A percentile compares a stretch with the other conserved stretches of the same genome.
phyloP scores from a whole-genome alignment of 2,329 filamentous ascomycete species.

The Pseudocercospora pini-densiflorae region DNA sequence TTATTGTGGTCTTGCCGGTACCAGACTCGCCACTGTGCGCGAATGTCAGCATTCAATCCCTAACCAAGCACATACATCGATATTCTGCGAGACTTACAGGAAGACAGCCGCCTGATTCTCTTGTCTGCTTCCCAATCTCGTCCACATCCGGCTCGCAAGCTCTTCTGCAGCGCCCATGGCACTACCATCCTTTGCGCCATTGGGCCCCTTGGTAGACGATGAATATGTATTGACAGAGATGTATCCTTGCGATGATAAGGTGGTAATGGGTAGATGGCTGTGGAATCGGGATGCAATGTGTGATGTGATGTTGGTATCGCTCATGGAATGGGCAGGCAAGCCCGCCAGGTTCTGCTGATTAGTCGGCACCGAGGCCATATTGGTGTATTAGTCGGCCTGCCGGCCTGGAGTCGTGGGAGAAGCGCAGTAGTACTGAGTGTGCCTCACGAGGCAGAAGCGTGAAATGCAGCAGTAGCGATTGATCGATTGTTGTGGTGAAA shows the following conservation, averaged over 20 bases:
- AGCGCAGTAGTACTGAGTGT: not conserved
- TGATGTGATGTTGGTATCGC: conserved; percentile 70
- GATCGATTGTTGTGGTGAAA: not conserved
- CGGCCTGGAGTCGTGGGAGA: conserved; percentile 26
- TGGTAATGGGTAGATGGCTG: conserved; percentile 83
- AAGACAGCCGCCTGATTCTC: conserved; percentile 95
- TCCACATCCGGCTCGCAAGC: conserved; percentile 82
- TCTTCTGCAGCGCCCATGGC: conserved; percentile 93
- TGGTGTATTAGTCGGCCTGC: conserved; percentile 29
- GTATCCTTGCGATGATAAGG: conserved; percentile 87
- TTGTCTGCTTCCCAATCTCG: conserved; percentile 81
- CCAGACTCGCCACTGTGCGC: conserved; percentile 85
- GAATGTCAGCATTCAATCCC: conserved; percentile 22
- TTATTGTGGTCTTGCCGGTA: conserved; percentile 92
- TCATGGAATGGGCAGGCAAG: conserved; percentile 80
- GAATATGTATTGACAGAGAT: conserved; percentile 95
- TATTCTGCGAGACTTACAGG: conserved; percentile 65
- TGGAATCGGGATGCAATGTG: conserved; percentile 91
- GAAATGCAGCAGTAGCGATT: conserved; percentile 7
- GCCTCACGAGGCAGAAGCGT: conserved; percentile 23
- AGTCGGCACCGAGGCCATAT: conserved; percentile 57
- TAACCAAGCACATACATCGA: not conserved
- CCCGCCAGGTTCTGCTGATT: conserved; percentile 86
- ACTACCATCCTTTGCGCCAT: conserved; percentile 90
- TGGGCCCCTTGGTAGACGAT: conserved; percentile 81